These are phyloP conservation scores for Glycyrrhiza uralensis DNA, from an alignment of 306 rosid genomes.

Conservation along the genomic window DNA sequence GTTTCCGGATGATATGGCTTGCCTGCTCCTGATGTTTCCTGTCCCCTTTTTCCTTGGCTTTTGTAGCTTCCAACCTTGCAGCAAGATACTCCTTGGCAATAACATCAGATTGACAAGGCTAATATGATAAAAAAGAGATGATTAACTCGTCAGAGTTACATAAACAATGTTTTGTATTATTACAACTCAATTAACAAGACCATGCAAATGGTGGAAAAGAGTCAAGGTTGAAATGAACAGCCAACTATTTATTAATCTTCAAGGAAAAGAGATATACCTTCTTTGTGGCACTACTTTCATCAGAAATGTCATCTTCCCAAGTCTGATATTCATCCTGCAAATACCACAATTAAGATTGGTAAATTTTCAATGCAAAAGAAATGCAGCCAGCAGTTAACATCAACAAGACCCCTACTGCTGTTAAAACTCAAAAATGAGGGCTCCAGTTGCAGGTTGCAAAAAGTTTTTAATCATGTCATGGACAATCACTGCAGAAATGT, in stretches of 20 bases:
- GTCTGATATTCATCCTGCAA: slow-evolving; percentile 59
- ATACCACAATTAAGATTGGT: slow-evolving; percentile 9
- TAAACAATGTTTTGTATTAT: neutral
- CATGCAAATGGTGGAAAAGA: neutral
- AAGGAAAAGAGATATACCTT: slow-evolving; percentile 47
- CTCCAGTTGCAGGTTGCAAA: neutral
- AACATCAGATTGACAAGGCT: slow-evolving; percentile 61
- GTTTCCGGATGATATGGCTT: slow-evolving; percentile 63
- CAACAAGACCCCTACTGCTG: neutral
- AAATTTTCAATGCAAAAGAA: neutral
- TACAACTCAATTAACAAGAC: neutral
- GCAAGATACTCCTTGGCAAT: slow-evolving; percentile 74
- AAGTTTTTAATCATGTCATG: neutral
- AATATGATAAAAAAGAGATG: slow-evolving; percentile 24
- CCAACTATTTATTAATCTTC: neutral
- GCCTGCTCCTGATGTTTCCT: slow-evolving; percentile 76
- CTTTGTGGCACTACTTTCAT: slow-evolving; percentile 30
- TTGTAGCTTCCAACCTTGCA: slow-evolving; percentile 78
- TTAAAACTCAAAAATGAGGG: neutral
- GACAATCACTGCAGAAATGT: neutral
- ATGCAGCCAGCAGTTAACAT: neutral
- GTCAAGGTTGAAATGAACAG: neutral
- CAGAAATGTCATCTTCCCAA: slow-evolving; percentile 70
- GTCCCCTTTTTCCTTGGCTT: slow-evolving; percentile 71
- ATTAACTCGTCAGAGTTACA: slow-evolving; percentile 8